Evolutionary conservation across 768 basidiomycete species (phyloP).

Genomic region (Leccinum fibrillosum): DNA sequence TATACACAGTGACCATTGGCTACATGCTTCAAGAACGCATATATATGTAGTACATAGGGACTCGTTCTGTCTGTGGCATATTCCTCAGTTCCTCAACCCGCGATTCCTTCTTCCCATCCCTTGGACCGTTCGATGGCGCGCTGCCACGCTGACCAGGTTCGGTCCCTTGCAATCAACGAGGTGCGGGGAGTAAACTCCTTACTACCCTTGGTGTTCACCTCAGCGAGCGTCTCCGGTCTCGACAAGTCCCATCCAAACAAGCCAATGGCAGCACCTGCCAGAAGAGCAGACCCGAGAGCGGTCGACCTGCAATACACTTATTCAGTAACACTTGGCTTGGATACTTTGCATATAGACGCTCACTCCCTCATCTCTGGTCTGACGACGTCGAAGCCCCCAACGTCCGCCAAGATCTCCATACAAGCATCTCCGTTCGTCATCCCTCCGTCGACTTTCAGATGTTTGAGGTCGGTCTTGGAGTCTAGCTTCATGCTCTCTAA

Average conservation of each 20-base stretch:
- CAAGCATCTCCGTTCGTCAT: constrained; percentile 93
- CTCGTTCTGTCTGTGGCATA: not conserved
- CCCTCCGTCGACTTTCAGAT: constrained; percentile 96
- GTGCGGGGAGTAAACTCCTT: too few species aligned
- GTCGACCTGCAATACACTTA: constrained; percentile 60
- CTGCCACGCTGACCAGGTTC: constrained; percentile 81
- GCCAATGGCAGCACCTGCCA: constrained; percentile 84
- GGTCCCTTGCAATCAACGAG: constrained; percentile 50
- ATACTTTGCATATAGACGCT: constrained; percentile 26
- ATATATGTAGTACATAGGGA: not conserved
- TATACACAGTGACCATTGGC: not conserved
- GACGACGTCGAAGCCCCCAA: constrained; percentile 89
- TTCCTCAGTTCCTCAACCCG: constrained; percentile 17
- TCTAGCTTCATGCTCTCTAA: constrained; percentile 95
- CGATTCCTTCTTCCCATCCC: constrained; percentile 70
- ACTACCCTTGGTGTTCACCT: constrained; percentile 86
- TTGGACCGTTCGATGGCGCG: constrained; percentile 81
- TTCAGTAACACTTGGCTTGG: not conserved
- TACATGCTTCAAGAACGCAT: not conserved
- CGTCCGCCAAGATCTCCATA: constrained; percentile 82
- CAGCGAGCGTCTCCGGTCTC: constrained; percentile 74
- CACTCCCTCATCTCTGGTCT: constrained; percentile 97
- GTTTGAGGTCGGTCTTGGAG: constrained; percentile 71
- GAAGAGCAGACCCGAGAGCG: constrained; percentile 90
- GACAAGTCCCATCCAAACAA: constrained; percentile 91